Base-by-base conservation (phyloP, 495 filamentous ascomycete genomes). In the Podospora didyma region DNA sequence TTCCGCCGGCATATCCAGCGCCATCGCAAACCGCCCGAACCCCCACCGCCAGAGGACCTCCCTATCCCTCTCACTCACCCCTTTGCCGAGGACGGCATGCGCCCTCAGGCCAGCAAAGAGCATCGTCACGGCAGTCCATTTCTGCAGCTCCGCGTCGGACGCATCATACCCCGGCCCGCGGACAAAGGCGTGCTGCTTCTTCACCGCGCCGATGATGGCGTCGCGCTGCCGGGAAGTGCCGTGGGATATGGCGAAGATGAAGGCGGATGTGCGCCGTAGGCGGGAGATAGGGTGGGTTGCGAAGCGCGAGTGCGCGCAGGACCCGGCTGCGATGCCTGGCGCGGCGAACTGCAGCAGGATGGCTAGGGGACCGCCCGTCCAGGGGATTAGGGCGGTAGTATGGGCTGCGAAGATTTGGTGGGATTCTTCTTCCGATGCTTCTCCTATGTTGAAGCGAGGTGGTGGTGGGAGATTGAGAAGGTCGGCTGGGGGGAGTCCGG, bases 41-140 rank as follows among this genome's bases (percentile, higher is more conserved):
- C 49, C n/a, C n/a, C n/a, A n/a, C n/a, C 47, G 20, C 6, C 7
- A 19, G 45, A 58, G 12, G 5, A 26, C 26, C 41, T 58, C 55
- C 39, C 42, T 58, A 26, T 62, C 54, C 49, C 19, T 31, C 26
- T 3, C 4, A 3, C 26, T 9, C 26, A 31, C 26, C 4, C 26
- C 9, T 9, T 9, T 31, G 3, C 19, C 20, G 42, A n/a, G 6
- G 12, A 2, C 34, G 42, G n/a, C n/a, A n/a, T n/a, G n/a, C n/a
- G n/a, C n/a, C n/a, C n/a, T n/a, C 14, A 64, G 23, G 28, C 45
- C 50, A 2, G 46, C 54, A 14, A 58, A 39, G 31, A 62, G 65
- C 20, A 65, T 19, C 5, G 62, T 68, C 7, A 58, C 62, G 1
- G 65, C 65, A 2, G 60, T 57, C 65, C 65, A 68, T 19, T 62